phyloP scores from a whole-genome alignment of 2,329 filamentous ascomycete species.

The Magnaporthiopsis rhizophila region DNA sequence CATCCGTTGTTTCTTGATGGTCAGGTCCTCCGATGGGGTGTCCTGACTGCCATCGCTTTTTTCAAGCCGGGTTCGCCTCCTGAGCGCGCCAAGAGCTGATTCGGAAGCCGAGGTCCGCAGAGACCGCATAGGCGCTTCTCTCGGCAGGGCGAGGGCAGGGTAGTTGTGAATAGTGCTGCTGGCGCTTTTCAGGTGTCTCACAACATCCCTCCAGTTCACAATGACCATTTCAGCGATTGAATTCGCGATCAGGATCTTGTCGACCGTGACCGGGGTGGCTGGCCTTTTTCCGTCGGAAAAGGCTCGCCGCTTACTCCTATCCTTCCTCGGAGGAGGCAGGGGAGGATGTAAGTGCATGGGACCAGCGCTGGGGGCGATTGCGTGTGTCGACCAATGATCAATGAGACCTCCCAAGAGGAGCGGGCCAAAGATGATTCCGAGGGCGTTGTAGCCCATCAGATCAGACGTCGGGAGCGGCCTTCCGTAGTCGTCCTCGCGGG shows the following conservation, averaged over 20 bases:
- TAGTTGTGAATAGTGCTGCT: conserved; percentile 19
- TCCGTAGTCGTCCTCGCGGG: conserved; percentile 43
- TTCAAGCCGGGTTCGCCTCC: too few species aligned
- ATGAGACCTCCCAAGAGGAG: conserved; percentile 52
- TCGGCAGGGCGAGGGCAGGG: not conserved
- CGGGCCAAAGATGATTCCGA: conserved; percentile 59
- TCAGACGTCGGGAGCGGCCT: conserved; percentile 46
- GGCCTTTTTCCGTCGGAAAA: conserved; percentile 13
- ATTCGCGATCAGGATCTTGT: conserved; percentile 52
- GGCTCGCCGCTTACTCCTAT: conserved; percentile 1
- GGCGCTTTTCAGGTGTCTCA: conserved; percentile 49
- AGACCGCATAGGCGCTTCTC: not conserved
- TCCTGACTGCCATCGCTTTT: too few species aligned
- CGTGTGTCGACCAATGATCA: conserved; percentile 39
- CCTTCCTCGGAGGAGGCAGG: conserved; percentile 26
- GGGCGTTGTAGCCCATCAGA: conserved; percentile 54
- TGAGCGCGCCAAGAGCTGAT: not conserved
- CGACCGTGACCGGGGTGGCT: conserved; percentile 27
- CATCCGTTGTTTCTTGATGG: too few species aligned
- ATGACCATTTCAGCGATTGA: conserved; percentile 58
- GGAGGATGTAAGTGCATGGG: conserved; percentile 31
- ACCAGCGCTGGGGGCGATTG: conserved; percentile 32
- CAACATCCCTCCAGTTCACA: conserved; percentile 55
- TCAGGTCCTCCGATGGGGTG: too few species aligned
- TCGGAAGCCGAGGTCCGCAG: conserved; percentile 33